Evolutionary conservation across 176 grass and related monocot genomes (phyloP).

Genomic region (Ensete glaucum): DNA sequence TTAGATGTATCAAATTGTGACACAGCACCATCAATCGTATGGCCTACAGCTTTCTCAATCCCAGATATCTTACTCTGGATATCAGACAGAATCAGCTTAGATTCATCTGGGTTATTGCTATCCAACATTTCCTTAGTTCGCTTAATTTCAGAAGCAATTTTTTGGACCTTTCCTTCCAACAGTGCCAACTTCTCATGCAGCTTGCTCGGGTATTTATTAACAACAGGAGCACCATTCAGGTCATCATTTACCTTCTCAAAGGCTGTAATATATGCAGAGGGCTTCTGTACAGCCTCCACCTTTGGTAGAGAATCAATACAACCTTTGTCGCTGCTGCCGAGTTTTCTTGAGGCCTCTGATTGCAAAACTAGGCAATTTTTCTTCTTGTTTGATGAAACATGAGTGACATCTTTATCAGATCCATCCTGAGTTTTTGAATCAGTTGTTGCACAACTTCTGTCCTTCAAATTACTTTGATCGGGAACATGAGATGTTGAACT

Average conservation of each 20-base stretch:
- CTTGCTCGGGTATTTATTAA: conserved; percentile 64
- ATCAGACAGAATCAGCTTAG: conserved; percentile 83
- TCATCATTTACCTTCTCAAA: conserved; percentile 58
- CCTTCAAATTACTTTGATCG: neutral
- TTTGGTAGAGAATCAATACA: neutral
- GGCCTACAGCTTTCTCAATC: conserved; percentile 75
- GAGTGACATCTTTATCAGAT: neutral
- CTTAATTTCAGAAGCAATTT: conserved; percentile 91
- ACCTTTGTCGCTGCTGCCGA: conserved; percentile 8
- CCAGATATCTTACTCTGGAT: conserved; percentile 80
- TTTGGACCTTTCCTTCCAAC: conserved; percentile 82
- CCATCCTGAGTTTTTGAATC: neutral
- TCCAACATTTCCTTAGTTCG: conserved; percentile 88
- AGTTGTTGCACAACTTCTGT: neutral
- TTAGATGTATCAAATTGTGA: conserved; percentile 34
- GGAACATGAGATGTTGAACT: neutral
- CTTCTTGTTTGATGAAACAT: neutral
- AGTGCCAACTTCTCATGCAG: conserved; percentile 77
- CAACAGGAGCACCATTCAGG: conserved; percentile 15
- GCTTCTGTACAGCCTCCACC: conserved; percentile 30
- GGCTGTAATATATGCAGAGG: conserved; percentile 63
- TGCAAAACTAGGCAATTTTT: neutral
- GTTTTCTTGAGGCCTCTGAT: neutral
- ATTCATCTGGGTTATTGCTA: conserved; percentile 72
- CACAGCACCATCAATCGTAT: conserved; percentile 56